These are phyloP conservation scores for Casaregolazyma lundiana DNA, from an alignment of 1,139 yeast genomes.

Conservation along the genomic window DNA sequence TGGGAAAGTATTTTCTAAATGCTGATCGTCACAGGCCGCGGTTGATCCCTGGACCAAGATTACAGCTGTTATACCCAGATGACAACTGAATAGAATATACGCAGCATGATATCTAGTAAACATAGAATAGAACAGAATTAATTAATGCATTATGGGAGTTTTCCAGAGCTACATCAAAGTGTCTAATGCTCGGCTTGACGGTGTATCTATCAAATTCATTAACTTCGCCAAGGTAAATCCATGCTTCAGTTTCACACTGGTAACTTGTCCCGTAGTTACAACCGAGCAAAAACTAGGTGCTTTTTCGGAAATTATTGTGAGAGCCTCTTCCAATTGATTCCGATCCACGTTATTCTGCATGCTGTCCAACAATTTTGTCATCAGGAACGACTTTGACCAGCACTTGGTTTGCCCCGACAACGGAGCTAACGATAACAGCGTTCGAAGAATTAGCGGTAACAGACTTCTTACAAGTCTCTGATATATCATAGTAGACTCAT, in stretches of 20 bases:
- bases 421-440: slow-evolving; percentile 19
- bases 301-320: background rate
- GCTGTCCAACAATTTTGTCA: slow-evolving; percentile 19
- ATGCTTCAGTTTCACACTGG: slow-evolving; percentile 2
- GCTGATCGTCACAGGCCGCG: background rate
- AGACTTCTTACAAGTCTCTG: slow-evolving; percentile 25
- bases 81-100: background rate
- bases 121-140: too few relatives aligned
- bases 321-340: slow-evolving; percentile 5
- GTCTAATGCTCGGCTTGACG: too few relatives aligned
- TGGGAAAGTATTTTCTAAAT: slow-evolving; percentile 6
- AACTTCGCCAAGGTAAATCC: background rate
- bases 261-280: slow-evolving; percentile 2
- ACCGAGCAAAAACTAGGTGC: slow-evolving; percentile 9
- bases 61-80: slow-evolving; percentile 5
- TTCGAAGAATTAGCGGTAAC: slow-evolving; percentile 21
- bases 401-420: slow-evolving; percentile 8
- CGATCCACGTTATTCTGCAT: slow-evolving; percentile 12
- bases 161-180: too few relatives aligned
- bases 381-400: slow-evolving; percentile 18
- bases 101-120: background rate
- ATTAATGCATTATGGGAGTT: background rate
- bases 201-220: background rate
- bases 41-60: background rate
- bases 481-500: slow-evolving; percentile 15